phyloP scores from a whole-genome alignment of 257 asterid species.

The Ehretia macrophylla region DNA sequence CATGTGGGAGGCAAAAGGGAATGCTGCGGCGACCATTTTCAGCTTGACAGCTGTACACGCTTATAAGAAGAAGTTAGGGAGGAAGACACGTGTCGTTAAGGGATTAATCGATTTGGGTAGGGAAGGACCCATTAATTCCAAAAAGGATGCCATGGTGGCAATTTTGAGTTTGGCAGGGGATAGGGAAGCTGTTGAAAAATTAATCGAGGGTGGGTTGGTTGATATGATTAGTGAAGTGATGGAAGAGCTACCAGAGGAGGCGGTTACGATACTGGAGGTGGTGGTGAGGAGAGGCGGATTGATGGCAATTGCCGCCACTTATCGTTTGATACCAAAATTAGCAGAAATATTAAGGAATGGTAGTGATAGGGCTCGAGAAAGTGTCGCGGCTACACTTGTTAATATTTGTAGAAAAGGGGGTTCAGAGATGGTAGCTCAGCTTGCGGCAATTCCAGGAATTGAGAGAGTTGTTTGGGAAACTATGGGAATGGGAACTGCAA shows the following conservation, averaged over 20 bases:
- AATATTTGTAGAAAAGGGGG: slow-evolving; percentile 78
- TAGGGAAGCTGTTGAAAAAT: slow-evolving; percentile 61
- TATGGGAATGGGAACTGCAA: slow-evolving; percentile 75
- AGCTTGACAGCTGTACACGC: slow-evolving; percentile 63
- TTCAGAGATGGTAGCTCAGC: slow-evolving; percentile 60
- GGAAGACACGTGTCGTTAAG: slow-evolving; percentile 56
- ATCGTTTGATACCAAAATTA: slow-evolving; percentile 42
- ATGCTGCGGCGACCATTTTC: slow-evolving; percentile 82
- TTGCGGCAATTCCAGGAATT: slow-evolving; percentile 57
- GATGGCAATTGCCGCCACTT: slow-evolving; percentile 52
- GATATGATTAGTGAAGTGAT: slow-evolving; percentile 52
- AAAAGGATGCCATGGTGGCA: slow-evolving; percentile 79
- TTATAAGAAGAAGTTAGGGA: slow-evolving; percentile 51
- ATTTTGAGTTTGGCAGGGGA: slow-evolving; percentile 74
- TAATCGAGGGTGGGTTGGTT: slow-evolving; percentile 76
- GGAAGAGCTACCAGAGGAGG: slow-evolving; percentile 64
- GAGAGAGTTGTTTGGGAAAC: slow-evolving; percentile 80
- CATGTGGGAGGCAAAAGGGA: slow-evolving; percentile 93
- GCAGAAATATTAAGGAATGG: slow-evolving; percentile 57
- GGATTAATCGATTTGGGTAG: slow-evolving; percentile 64
- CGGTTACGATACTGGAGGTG: slow-evolving; percentile 63
- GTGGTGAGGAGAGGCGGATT: slow-evolving; percentile 80
- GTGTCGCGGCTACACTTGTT: slow-evolving; percentile 70
- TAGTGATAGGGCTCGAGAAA: slow-evolving; percentile 60
- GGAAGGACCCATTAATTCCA: slow-evolving; percentile 53